These are phyloP conservation scores for Chloromonas sp. DNA, from an alignment of 163 green algal species.

Conservation along the genomic window DNA sequence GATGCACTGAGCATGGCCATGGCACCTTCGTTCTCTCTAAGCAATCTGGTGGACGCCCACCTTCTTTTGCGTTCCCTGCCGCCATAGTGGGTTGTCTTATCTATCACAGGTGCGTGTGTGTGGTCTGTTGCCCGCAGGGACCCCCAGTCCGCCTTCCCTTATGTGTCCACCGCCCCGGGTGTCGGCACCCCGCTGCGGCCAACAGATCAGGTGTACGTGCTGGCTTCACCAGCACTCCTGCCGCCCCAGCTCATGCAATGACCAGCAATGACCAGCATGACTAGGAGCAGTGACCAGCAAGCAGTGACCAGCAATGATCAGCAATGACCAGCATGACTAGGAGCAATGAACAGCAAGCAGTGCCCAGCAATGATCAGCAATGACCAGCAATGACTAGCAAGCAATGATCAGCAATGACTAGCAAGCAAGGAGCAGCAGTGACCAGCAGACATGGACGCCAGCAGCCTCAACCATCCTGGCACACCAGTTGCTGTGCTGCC, in stretches of 20 bases:
- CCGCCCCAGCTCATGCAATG: not conserved
- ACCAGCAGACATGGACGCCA: too few relatives aligned
- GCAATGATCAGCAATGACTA: too few relatives aligned
- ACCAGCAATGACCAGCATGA: not conserved
- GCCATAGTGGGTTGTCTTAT: not conserved
- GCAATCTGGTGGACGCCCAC: not conserved
- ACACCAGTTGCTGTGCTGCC: too few relatives aligned
- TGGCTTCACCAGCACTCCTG: not conserved
- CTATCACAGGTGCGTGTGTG: too few relatives aligned
- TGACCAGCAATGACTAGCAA: not conserved
- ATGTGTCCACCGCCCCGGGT: not conserved
- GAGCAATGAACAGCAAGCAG: not conserved
- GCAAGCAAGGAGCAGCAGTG: too few relatives aligned
- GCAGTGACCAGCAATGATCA: too few relatives aligned
- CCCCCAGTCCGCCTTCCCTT: not conserved
- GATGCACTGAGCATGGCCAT: not conserved
- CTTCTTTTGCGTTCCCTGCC: not conserved
- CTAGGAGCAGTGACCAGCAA: not conserved
- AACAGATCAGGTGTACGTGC: not conserved
- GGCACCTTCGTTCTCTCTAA: not conserved
- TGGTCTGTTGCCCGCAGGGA: not conserved
- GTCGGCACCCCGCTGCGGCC: not conserved
- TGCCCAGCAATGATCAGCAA: too few relatives aligned
- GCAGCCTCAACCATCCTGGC: too few relatives aligned
- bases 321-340: not conserved